Conservation (phyloP, 169 alveolate genomes). For the Eimeria falciformis region DNA sequence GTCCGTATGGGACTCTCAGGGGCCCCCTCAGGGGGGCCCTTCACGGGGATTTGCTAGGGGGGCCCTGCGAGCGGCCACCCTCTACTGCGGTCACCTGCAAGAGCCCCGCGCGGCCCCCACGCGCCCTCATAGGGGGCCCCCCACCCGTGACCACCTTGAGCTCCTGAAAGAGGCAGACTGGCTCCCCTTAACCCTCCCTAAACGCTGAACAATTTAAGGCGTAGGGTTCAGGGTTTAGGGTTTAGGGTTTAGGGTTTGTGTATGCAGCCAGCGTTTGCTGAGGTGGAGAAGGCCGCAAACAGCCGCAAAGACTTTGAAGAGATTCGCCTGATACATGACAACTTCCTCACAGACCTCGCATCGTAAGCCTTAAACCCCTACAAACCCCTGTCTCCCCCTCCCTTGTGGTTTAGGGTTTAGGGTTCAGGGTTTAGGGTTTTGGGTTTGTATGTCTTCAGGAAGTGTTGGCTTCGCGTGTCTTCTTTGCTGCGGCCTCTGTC, state of each 20-base stretch:
- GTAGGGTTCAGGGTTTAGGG: slow-evolving; percentile 17
- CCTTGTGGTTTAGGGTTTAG: slow-evolving; percentile 1
- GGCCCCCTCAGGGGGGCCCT: slow-evolving; percentile 8
- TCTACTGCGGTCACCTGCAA: too few species aligned
- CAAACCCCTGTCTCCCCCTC: neutral
- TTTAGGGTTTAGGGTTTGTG: slow-evolving; percentile 24
- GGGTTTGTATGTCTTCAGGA: slow-evolving; percentile 16
- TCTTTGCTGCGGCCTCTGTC: slow-evolving; percentile 66
- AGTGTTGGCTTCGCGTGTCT: slow-evolving; percentile 74
- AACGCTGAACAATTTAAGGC: neutral
- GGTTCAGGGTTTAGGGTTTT: slow-evolving; percentile 12
- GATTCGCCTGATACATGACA: slow-evolving; percentile 15
- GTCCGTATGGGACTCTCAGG: neutral
- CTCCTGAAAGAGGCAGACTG: neutral
- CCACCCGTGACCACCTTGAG: too few species aligned
- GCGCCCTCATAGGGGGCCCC: too few species aligned
- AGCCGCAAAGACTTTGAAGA: slow-evolving; percentile 48
- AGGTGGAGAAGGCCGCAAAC: slow-evolving; percentile 28
- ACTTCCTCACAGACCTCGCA: slow-evolving; percentile 29
- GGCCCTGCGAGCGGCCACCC: too few species aligned
- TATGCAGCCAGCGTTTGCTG: slow-evolving; percentile 18
- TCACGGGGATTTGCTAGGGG: too few species aligned
- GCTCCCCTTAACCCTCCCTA: neutral
- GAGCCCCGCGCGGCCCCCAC: too few species aligned
- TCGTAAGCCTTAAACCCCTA: slow-evolving; percentile 30